Percentiles rank a stretch among this genome's conserved stretches.
Evolutionary conservation across 176 grass and related monocot genomes (phyloP).

Genomic region (Triticum dicoccoides): DNA sequence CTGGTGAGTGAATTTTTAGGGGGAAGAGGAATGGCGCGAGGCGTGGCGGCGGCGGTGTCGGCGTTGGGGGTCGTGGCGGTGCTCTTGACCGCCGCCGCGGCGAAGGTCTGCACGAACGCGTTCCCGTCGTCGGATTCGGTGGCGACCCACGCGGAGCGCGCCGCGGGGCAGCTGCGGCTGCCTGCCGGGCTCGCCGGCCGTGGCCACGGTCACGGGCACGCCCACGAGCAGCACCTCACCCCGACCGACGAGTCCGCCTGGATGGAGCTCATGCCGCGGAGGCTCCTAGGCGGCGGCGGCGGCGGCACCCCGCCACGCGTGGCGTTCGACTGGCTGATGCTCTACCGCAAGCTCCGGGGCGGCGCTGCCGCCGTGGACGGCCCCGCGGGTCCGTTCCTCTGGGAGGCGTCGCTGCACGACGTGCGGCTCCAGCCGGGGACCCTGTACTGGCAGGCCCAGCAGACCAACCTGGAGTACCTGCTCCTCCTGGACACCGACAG

Average conservation of each 20-base stretch:
- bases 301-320: conserved; percentile 17
- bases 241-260: conserved; percentile 66
- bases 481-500: conserved; percentile 67
- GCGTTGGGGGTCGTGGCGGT: not conserved
- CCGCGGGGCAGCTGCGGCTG: conserved; percentile 27
- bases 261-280: conserved; percentile 63
- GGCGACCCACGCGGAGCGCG: conserved; percentile 51
- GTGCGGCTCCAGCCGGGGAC: conserved; percentile 56
- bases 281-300: conserved; percentile 4
- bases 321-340: conserved; percentile 72
- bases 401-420: conserved; percentile 62
- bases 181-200: not conserved
- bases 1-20: not conserved
- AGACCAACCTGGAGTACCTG: conserved; percentile 89
- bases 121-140: conserved; percentile 24
- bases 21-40: conserved; percentile 19
- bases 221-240: conserved; percentile 44
- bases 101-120: conserved; percentile 60
- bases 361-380: not conserved
- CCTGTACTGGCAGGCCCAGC: conserved; percentile 59
- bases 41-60: not conserved
- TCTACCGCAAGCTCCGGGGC: conserved; percentile 54
- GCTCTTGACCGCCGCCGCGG: not conserved
- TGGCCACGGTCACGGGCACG: not conserved
- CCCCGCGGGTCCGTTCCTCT: conserved; percentile 41